phyloP scores from a whole-genome alignment of 2,329 filamentous ascomycete genomes.

The Aspergillus fumigatiaffinis region DNA sequence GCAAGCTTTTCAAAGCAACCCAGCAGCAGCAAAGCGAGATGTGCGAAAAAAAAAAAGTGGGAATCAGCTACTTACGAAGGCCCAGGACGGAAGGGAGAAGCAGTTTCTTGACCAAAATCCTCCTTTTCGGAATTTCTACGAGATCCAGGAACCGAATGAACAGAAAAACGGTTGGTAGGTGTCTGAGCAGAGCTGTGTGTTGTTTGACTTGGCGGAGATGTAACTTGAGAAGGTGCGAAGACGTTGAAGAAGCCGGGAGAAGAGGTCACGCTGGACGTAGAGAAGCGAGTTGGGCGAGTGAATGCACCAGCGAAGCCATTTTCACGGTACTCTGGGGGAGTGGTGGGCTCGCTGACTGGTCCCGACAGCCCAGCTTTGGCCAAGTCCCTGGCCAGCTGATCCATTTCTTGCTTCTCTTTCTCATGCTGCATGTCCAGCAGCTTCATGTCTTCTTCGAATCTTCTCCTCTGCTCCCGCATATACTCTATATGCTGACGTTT shows the following conservation, averaged over 20 bases:
- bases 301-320: slow-evolving; percentile 75
- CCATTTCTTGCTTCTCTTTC: slow-evolving; percentile 76
- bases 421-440: slow-evolving; percentile 81
- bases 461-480: slow-evolving; percentile 80
- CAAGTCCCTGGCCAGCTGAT: slow-evolving; percentile 78
- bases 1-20: neutral
- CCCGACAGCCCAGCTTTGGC: slow-evolving; percentile 56
- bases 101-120: slow-evolving; percentile 64
- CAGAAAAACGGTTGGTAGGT: slow-evolving; percentile 65
- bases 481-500: slow-evolving; percentile 91
- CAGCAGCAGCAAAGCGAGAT: neutral
- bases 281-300: slow-evolving; percentile 82
- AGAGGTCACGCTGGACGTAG: slow-evolving; percentile 79
- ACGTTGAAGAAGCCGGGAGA: slow-evolving; percentile 72
- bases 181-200: slow-evolving; percentile 48
- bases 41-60: neutral
- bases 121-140: slow-evolving; percentile 88
- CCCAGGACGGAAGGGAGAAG: slow-evolving; percentile 64
- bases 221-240: slow-evolving; percentile 70
- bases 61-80: slow-evolving; percentile 65
- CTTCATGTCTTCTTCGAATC: slow-evolving; percentile 90
- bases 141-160: slow-evolving; percentile 80
- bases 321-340: slow-evolving; percentile 87
- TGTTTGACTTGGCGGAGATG: slow-evolving; percentile 67
- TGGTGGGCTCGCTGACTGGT: slow-evolving; percentile 91